phyloP scores from a whole-genome alignment of 2,329 filamentous ascomycete species.

The Chrysosphaeria jannelii region DNA sequence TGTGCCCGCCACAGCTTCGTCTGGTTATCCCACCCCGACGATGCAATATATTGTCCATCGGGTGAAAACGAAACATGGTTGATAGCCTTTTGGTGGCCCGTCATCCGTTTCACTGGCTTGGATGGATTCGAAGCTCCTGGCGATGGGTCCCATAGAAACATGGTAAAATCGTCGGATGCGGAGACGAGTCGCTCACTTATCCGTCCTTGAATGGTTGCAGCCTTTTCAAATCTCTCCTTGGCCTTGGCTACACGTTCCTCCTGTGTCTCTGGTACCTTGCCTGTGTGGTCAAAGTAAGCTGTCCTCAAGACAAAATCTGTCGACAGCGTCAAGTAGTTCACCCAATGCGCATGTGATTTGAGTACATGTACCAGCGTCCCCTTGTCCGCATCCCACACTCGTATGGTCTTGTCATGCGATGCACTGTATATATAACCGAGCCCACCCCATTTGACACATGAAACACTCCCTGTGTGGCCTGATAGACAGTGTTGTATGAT shows the following conservation, averaged over 20 bases:
- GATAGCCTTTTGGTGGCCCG: constrained; percentile 91
- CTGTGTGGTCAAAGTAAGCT: constrained; percentile 59
- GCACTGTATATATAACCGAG: constrained; percentile 55
- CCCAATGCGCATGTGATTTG: constrained; percentile 53
- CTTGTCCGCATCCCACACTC: constrained; percentile 58
- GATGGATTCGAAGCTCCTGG: constrained; percentile 18
- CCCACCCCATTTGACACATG: constrained; percentile 88
- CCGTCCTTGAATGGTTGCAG: constrained; percentile 43
- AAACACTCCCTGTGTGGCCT: constrained; percentile 69
- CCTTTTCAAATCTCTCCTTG: constrained; percentile 57
- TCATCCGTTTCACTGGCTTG: constrained; percentile 63
- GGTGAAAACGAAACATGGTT: constrained; percentile 90
- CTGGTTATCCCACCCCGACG: constrained; percentile 76
- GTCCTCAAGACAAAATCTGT: constrained; percentile 77
- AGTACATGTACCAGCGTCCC: constrained; percentile 60
- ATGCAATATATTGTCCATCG: constrained; percentile 65
- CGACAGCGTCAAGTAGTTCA: constrained; percentile 81
- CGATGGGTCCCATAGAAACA: constrained; percentile 80
- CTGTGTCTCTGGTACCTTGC: constrained; percentile 28
- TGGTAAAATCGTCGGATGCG: constrained; percentile 69
- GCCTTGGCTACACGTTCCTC: constrained; percentile 48
- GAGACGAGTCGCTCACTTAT: constrained; percentile 66
- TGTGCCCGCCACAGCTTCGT: constrained; percentile 72
- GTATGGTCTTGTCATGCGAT: constrained; percentile 77
- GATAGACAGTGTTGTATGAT: constrained; percentile 55